phyloP scores from a whole-genome alignment of 169 alveolate genomes.

The Plasmodium billcollinsi region DNA sequence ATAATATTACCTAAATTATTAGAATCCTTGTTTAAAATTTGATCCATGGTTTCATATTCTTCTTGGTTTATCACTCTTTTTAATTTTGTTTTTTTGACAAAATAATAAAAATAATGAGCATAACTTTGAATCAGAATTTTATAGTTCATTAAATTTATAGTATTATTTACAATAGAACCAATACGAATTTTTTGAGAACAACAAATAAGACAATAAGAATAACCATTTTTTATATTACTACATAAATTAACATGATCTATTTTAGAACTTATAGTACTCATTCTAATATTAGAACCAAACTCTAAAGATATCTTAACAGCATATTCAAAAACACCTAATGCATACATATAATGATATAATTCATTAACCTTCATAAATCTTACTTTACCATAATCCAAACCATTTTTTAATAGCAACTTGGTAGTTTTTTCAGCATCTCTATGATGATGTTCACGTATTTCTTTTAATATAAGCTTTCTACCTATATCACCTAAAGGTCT shows the following conservation, averaged over 20 bases:
- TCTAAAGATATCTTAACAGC: constrained; percentile 55
- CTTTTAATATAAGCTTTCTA: constrained; percentile 35
- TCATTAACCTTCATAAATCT: constrained; percentile 66
- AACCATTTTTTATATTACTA: constrained; percentile 27
- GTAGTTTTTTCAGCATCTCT: constrained; percentile 41
- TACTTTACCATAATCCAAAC: constrained; percentile 54
- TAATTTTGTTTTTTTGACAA: not conserved
- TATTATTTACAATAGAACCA: not conserved
- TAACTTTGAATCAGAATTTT: not conserved
- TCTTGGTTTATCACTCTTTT: not conserved
- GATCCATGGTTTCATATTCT: too few relatives aligned
- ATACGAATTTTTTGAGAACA: constrained; percentile 17
- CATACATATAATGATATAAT: constrained; percentile 70
- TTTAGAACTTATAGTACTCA: constrained; percentile 31
- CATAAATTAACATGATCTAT: constrained; percentile 16
- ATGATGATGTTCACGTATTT: constrained; percentile 52
- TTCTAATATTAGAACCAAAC: constrained; percentile 55
- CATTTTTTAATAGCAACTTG: constrained; percentile 1
- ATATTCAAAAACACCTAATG: constrained; percentile 57
- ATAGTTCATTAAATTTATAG: not conserved
- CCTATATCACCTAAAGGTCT: constrained; percentile 66
- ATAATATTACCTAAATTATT: not conserved
- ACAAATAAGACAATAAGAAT: constrained; percentile 27
- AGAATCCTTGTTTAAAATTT: not conserved
- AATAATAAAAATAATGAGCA: not conserved